phyloP scores from a whole-genome alignment of 495 filamentous ascomycete genomes.

The Neurospora sp. region DNA sequence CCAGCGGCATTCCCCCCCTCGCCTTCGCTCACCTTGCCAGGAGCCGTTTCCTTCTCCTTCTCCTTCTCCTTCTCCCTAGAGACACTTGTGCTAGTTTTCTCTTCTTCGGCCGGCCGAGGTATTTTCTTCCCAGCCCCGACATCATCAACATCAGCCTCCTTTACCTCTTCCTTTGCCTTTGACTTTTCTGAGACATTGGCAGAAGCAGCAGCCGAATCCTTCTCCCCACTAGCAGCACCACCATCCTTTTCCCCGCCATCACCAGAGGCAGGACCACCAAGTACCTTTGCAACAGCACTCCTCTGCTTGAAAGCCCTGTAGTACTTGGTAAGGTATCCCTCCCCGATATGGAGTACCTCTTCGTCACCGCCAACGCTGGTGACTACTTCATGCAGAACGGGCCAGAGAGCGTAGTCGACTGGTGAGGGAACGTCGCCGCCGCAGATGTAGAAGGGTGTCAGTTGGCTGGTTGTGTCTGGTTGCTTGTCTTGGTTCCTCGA shows the following conservation, averaged over 20 bases:
- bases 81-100: neutral
- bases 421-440: conserved; percentile 46
- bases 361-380: conserved; percentile 7
- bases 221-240: neutral
- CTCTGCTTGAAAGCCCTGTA: conserved; percentile 41
- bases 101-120: neutral
- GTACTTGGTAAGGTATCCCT: conserved; percentile 35
- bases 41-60: neutral
- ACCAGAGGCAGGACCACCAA: conserved; percentile 12
- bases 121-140: neutral
- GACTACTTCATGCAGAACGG: conserved; percentile 52
- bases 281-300: conserved; percentile 36
- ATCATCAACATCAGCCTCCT: neutral
- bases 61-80: neutral
- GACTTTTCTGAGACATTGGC: neutral
- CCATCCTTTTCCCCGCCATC: neutral
- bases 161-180: too few species aligned
- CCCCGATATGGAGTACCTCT: conserved; percentile 4
- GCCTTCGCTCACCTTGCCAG: too few species aligned
- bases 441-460: conserved; percentile 35
- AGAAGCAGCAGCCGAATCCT: neutral
- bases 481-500: neutral
- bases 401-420: conserved; percentile 66
- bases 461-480: neutral
- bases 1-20: neutral